Conservation (phyloP, 768 basidiomycete species). For the Paxillus involutus region DNA sequence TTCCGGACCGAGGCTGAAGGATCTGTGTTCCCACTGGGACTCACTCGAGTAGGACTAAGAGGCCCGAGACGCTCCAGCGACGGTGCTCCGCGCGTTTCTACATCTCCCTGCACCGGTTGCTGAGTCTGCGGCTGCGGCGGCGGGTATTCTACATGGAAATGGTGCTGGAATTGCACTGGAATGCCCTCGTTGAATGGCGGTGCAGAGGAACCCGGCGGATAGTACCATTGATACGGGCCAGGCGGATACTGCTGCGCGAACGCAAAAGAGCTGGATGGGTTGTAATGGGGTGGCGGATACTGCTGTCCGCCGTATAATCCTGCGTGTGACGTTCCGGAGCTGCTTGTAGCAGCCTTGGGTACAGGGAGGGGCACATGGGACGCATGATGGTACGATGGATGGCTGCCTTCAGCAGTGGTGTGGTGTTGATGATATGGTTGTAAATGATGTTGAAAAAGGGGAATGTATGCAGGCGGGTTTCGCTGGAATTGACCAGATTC, state of each 20-base stretch:
- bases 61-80: conserved; percentile 14
- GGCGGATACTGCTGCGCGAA: conserved; percentile 38
- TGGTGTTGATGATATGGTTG: conserved; percentile 41
- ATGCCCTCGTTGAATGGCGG: conserved; percentile 27
- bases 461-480: conserved; percentile 40
- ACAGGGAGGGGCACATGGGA: conserved; percentile 15
- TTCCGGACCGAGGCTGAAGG: not conserved
- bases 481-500: conserved; percentile 41
- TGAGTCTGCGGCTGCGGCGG: conserved; percentile 15
- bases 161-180: conserved; percentile 31
- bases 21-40: not conserved
- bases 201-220: conserved; percentile 32
- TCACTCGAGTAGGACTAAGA: conserved; percentile 4
- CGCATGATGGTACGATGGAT: conserved; percentile 24
- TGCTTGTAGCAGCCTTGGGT: conserved; percentile 23
- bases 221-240: conserved; percentile 50
- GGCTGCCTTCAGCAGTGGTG: conserved; percentile 32
- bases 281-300: conserved; percentile 19
- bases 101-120: conserved; percentile 16
- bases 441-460: conserved; percentile 36
- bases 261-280: conserved; percentile 33
- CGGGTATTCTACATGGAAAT: conserved; percentile 33
- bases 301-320: conserved; percentile 24
- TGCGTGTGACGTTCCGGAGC: conserved; percentile 14
- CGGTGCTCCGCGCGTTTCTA: conserved; percentile 15